A percentile compares a stretch with the other conserved stretches of the same genome.
These are phyloP conservation scores for Effrenium voratum DNA, from an alignment of 73 alveolate genomes.

Conservation along the genomic window DNA sequence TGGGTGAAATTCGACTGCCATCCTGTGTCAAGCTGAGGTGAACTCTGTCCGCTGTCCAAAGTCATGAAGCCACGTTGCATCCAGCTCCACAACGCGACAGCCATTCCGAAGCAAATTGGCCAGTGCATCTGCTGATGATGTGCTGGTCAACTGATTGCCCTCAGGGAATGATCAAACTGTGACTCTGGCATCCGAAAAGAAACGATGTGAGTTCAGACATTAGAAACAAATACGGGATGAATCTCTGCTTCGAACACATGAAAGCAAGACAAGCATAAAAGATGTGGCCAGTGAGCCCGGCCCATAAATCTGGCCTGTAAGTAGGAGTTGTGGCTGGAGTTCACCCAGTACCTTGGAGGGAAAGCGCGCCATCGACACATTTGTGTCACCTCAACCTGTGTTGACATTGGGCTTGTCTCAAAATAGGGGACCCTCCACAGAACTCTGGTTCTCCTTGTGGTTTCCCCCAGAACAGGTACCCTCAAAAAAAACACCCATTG, in stretches of 20 bases:
- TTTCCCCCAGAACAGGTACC: too few species aligned
- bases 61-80: background rate
- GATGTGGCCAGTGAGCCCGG: background rate
- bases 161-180: background rate
- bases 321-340: conserved; percentile 91
- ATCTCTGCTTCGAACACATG: background rate
- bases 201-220: background rate
- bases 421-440: too few species aligned
- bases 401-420: too few species aligned
- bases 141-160: conserved; percentile 91
- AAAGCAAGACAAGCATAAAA: background rate
- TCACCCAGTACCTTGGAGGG: conserved; percentile 81
- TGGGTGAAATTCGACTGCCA: background rate
- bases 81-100: conserved; percentile 86
- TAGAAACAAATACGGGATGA: background rate
- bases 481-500: too few species aligned
- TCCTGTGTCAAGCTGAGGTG: background rate
- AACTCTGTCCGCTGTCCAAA: background rate
- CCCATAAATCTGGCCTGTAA: conserved; percentile 21
- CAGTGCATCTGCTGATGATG: conserved; percentile 60
- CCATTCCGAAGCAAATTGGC: conserved; percentile 81
- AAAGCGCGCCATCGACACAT: too few species aligned
- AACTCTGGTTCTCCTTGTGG: too few species aligned
- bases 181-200: too few species aligned
- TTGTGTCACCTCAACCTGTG: too few species aligned